These are phyloP conservation scores for Lactifluus piperatus DNA, from an alignment of 768 basidiomycete species.

Conservation along the genomic window DNA sequence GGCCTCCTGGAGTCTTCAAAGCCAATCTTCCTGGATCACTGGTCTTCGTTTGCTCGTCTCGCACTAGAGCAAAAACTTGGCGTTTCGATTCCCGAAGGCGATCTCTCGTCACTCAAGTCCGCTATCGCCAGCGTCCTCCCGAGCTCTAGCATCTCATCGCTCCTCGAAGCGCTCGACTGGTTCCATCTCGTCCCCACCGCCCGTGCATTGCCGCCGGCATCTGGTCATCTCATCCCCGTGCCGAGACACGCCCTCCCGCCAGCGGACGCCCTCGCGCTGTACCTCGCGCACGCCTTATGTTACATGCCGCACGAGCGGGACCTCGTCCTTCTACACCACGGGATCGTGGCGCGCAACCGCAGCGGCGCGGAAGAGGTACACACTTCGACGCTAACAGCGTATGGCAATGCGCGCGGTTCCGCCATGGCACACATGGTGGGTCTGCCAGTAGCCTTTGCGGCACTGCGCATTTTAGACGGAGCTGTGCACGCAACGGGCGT, in stretches of 20 bases:
- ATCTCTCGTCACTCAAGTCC: conserved; percentile 28
- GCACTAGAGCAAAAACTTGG: conserved; percentile 27
- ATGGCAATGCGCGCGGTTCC: conserved; percentile 49
- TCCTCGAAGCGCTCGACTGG: conserved; percentile 42
- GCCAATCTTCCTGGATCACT: conserved; percentile 30
- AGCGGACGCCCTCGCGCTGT: conserved; percentile 64
- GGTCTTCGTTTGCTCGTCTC: conserved; percentile 33
- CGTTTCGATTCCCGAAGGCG: conserved; percentile 23
- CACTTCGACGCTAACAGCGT: conserved; percentile 56
- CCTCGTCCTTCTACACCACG: conserved; percentile 80
- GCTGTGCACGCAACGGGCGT: conserved; percentile 46
- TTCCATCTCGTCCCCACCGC: conserved; percentile 29
- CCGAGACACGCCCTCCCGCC: conserved; percentile 40
- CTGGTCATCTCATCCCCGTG: conserved; percentile 33
- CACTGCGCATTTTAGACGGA: conserved; percentile 62
- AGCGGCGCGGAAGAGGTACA: conserved; percentile 40
- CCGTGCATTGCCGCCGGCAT: conserved; percentile 13
- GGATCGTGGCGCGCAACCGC: conserved; percentile 47
- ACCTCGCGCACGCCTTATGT: conserved; percentile 62
- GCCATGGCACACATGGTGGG: conserved; percentile 94
- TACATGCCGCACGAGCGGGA: conserved; percentile 72
- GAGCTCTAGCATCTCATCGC: conserved; percentile 22
- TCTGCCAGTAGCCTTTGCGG: conserved; percentile 78
- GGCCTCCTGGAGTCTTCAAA: conserved; percentile 51
- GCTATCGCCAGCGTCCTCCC: conserved; percentile 26